A percentile compares a stretch with the other conserved stretches of the same genome.
These are phyloP conservation scores for Dionaea muscipula DNA, from an alignment of 179 eudicot species.

Conservation along the genomic window DNA sequence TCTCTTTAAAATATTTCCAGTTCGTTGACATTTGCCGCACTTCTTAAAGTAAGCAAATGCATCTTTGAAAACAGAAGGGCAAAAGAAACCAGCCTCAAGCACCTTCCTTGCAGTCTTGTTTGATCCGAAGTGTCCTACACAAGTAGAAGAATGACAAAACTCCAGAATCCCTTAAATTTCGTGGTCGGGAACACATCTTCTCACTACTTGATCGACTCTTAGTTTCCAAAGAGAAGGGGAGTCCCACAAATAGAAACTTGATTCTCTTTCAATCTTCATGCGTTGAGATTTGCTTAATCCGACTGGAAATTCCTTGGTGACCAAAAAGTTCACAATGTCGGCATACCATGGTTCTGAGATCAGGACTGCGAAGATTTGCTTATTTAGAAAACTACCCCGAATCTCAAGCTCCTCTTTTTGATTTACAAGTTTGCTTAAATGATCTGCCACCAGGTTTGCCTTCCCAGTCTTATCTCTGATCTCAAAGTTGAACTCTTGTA, in stretches of 20 bases:
- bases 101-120: not conserved
- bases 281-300: not conserved
- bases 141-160: not conserved
- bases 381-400: not conserved
- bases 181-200: not conserved
- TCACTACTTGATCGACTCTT: not conserved
- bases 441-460: not conserved
- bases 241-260: not conserved
- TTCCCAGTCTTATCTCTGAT: not conserved
- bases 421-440: not conserved
- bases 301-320: not conserved
- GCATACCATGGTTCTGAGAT: not conserved
- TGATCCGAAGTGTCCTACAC: not conserved
- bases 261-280: not conserved
- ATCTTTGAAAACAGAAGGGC: not conserved
- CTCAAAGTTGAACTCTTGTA: not conserved
- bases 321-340: not conserved
- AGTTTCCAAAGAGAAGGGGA: not conserved
- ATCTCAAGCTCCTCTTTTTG: not conserved
- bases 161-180: not conserved
- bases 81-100: conserved; percentile 4
- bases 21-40: not conserved
- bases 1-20: not conserved
- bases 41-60: too few relatives aligned
- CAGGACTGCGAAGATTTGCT: not conserved